Base-by-base conservation (phyloP, 169 alveolate genomes). In the Plasmodium reichenowi region DNA sequence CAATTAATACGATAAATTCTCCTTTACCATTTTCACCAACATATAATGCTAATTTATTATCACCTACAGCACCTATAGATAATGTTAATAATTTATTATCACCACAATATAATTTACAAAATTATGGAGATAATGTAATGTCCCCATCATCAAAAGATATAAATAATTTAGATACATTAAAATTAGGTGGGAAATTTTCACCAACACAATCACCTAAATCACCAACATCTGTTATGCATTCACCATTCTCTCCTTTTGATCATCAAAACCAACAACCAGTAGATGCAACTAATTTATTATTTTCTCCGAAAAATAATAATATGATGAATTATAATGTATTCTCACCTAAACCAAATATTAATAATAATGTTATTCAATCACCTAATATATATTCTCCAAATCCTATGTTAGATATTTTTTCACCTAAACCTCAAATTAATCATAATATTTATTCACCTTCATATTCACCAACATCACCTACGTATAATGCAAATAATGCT, bases 171-270 rank as follows among this genome's bases (percentile, higher is more conserved):
- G 97, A 94, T 62, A 93, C 96, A 17, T 45, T 85, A 88, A 93
- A 97, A 17, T 95, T 95, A 24, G 98, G 98, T 1, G 98, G 98
- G 10, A 95, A 95, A 86, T 95, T 97, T 92, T 95, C 97, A 13
- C 98, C 98, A 24, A 94, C 96, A 0, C 95, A 94, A 66, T 91
- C 97, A 38, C 98, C 98, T 17, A 87, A 85, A 47, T 93, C 97
- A 26, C 98, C 98, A 26, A 94, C 96, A 7, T 94, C 90, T 59
- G 47, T 76, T 62, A 48, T 78, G 32, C 83, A 88, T 92, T 72
- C 92, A 15, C 93, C 92, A 62, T 66, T 94, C 59, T 85, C 94
- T 15, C 70, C 95, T 5, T 56, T 74, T 54, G 75, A 83, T 43
- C 45, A 66, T 76, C 32, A 56, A 2, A 66, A 67, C 32, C 90